A percentile compares a stretch with the other conserved stretches of the same genome.
phyloP scores from a whole-genome alignment of 2,329 filamentous ascomycete genomes.

The Alternaria metachromatica region DNA sequence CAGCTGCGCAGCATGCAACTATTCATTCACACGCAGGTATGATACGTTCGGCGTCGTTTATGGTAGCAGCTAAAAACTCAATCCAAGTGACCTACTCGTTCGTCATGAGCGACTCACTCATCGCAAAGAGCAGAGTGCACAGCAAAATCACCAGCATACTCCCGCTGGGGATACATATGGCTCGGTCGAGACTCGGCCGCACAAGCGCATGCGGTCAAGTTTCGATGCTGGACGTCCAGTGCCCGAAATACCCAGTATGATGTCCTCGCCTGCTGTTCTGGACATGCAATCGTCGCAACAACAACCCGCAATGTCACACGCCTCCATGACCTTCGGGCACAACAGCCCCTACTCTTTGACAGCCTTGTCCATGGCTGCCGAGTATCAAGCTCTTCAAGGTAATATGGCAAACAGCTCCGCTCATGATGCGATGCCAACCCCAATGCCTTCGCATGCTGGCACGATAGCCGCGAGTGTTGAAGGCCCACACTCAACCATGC shows the following conservation, averaged over 20 bases:
- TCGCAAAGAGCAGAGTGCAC: slow-evolving; percentile 32
- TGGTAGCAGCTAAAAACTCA: neutral
- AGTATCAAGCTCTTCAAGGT: slow-evolving; percentile 49
- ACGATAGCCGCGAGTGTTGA: slow-evolving; percentile 22
- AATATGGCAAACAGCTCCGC: slow-evolving; percentile 23
- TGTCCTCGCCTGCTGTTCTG: slow-evolving; percentile 27
- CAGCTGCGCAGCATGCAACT: slow-evolving; percentile 49
- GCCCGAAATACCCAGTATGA: slow-evolving; percentile 37
- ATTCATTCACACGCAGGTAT: slow-evolving; percentile 53
- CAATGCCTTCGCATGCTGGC: slow-evolving; percentile 20
- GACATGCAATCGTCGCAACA: slow-evolving; percentile 28
- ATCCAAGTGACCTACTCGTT: slow-evolving; percentile 48
- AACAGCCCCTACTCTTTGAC: slow-evolving; percentile 46
- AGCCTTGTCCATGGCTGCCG: slow-evolving; percentile 51
- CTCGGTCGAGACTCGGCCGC: slow-evolving; percentile 25
- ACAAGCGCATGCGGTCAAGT: slow-evolving; percentile 37
- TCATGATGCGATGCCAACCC: slow-evolving; percentile 16
- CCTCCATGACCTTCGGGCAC: slow-evolving; percentile 21
- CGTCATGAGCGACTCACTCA: slow-evolving; percentile 51
- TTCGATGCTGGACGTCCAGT: slow-evolving; percentile 33
- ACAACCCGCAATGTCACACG: slow-evolving; percentile 21
- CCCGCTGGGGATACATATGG: slow-evolving; percentile 12
- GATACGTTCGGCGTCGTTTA: neutral
- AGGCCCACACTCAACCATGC: slow-evolving; percentile 13
- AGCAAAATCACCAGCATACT: slow-evolving; percentile 13